Evolutionary conservation across 306 rosid genomes (phyloP).

Genomic region (Malus sieversii): DNA sequence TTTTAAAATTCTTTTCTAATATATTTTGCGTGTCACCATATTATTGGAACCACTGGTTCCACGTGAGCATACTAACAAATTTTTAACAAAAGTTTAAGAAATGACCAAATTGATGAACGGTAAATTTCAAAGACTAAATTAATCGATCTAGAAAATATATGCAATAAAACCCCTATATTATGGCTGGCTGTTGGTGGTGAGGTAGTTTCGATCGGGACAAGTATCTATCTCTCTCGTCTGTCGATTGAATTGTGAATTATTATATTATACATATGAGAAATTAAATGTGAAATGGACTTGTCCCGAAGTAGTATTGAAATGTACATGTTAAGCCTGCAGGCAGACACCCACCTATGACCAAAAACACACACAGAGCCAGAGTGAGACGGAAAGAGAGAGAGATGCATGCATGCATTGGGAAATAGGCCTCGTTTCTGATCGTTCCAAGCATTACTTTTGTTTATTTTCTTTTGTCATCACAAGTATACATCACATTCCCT

Average conservation of each 20-base stretch:
- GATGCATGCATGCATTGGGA: slow-evolving; percentile 29
- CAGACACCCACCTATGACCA: slow-evolving; percentile 3
- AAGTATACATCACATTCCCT: background rate
- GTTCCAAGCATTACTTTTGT: background rate
- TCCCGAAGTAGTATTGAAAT: slow-evolving; percentile 4
- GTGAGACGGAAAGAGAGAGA: background rate
- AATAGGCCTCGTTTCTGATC: slow-evolving; percentile 12
- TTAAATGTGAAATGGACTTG: slow-evolving; percentile 20
- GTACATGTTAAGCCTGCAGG: slow-evolving; percentile 12
- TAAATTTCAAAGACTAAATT: no score
- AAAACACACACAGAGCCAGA: background rate
- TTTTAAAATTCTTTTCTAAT: no score
- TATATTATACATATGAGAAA: background rate
- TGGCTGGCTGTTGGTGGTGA: slow-evolving; percentile 3
- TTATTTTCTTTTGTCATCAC: background rate
- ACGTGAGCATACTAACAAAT: no score
- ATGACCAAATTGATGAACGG: no score
- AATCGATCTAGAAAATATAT: no score
- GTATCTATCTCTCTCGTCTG: background rate
- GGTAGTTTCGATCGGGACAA: slow-evolving; percentile 7
- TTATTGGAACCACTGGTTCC: no score
- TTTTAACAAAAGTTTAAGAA: no score
- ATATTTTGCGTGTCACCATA: no score
- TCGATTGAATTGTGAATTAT: slow-evolving; percentile 6
- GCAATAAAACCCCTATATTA: background rate